Evolutionary conservation across 2,329 filamentous ascomycete genomes (phyloP).

Genomic region (Phyllosticta capitalensis): DNA sequence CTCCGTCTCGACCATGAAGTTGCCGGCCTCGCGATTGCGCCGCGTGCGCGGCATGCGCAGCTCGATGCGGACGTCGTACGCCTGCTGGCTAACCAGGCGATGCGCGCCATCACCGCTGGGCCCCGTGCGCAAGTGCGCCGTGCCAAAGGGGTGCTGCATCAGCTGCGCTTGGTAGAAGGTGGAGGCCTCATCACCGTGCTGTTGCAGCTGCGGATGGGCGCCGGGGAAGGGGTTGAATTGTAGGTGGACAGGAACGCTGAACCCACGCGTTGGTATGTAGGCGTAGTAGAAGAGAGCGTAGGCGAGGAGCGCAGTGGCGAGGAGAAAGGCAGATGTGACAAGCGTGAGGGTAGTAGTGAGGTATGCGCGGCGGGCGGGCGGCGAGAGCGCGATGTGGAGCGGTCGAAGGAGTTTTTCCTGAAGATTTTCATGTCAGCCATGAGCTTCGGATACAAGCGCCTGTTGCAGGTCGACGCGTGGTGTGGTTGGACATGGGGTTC

Average conservation of each 20-base stretch:
- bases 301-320: conserved; percentile 49
- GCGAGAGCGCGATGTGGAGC: conserved; percentile 48
- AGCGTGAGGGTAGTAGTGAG: conserved; percentile 49
- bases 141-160: conserved; percentile 36
- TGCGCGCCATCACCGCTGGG: conserved; percentile 17
- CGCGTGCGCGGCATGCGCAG: conserved; percentile 71
- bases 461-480: not conserved
- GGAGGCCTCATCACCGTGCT: conserved; percentile 1
- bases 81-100: conserved; percentile 59
- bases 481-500: not conserved
- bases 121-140: conserved; percentile 31
- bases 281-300: conserved; percentile 60
- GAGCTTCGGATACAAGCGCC: not conserved
- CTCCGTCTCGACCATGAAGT: conserved; percentile 86
- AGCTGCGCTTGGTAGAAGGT: conserved; percentile 11
- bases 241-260: conserved; percentile 53
- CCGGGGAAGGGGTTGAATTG: conserved; percentile 45
- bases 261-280: conserved; percentile 57
- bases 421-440: not conserved
- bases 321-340: conserved; percentile 43
- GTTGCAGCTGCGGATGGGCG: conserved; percentile 8
- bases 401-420: conserved; percentile 47
- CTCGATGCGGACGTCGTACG: conserved; percentile 73
- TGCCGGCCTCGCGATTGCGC: conserved; percentile 66
- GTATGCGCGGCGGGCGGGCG: conserved; percentile 54